A percentile compares a stretch with the other conserved stretches of the same genome.
Conservation (phyloP, 2,329 filamentous ascomycete species). For the Coleophoma cylindrospora region DNA sequence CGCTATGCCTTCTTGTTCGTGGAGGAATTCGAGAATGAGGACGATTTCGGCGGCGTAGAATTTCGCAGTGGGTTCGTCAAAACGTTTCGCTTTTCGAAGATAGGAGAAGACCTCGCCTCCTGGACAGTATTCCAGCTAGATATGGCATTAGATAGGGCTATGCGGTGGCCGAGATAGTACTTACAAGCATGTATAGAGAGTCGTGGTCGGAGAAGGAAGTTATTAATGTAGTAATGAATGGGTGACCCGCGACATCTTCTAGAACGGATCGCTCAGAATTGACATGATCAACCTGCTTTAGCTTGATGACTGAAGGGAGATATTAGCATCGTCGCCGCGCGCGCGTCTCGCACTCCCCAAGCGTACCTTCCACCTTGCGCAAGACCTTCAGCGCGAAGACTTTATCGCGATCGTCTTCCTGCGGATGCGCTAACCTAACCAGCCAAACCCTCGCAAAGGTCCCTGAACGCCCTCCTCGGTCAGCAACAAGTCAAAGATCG, state of each 20-base stretch:
- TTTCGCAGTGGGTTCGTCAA: constrained; percentile 71
- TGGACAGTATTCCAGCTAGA: constrained; percentile 68
- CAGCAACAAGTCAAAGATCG: constrained; percentile 6
- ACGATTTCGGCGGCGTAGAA: constrained; percentile 86
- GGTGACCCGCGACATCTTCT: constrained; percentile 71
- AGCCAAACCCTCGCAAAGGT: constrained; percentile 82
- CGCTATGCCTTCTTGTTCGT: constrained; percentile 73
- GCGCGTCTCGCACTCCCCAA: not conserved
- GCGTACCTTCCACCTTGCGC: constrained; percentile 53
- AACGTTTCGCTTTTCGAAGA: constrained; percentile 69
- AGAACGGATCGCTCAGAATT: constrained; percentile 78
- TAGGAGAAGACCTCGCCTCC: constrained; percentile 85
- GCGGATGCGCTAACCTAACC: constrained; percentile 56
- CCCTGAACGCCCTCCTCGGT: constrained; percentile 36
- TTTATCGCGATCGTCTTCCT: constrained; percentile 49
- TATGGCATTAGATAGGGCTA: no score
- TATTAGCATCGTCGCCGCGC: not conserved
- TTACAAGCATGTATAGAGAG: constrained; percentile 71
- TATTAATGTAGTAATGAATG: constrained; percentile 76
- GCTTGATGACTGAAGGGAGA: constrained; percentile 56
- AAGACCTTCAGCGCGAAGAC: constrained; percentile 82
- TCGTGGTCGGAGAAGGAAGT: constrained; percentile 77
- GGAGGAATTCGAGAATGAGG: constrained; percentile 73
- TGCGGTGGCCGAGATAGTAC: constrained; percentile 7
- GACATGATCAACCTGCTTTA: constrained; percentile 85